phyloP scores from a whole-genome alignment of 306 rosid species.

The Ceratonia siliqua region DNA sequence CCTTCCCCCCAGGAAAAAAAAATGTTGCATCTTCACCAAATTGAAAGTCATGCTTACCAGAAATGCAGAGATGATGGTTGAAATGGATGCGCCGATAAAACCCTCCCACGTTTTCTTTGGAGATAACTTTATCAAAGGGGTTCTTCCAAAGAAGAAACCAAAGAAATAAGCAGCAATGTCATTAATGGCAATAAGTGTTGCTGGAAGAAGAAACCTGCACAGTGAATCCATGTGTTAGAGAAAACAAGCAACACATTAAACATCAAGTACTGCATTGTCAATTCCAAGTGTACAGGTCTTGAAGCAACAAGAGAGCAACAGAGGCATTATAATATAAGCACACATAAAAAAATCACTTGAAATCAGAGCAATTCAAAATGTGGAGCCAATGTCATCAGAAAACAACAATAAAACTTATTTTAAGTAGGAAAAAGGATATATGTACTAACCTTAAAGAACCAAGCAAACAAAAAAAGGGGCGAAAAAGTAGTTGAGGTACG shows the following conservation, averaged over 20 bases:
- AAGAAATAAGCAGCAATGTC: constrained; percentile 92
- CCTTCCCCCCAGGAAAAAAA: neutral
- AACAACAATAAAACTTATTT: neutral
- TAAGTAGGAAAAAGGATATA: neutral
- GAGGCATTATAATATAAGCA: neutral
- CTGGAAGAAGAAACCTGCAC: constrained; percentile 99
- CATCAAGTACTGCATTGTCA: constrained; percentile 18
- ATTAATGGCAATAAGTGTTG: constrained; percentile 87
- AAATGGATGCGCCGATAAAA: constrained; percentile 95
- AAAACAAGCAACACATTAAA: constrained; percentile 20
- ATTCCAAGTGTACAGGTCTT: neutral
- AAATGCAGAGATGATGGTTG: constrained; percentile 93
- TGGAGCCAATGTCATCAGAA: neutral
- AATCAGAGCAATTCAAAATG: neutral
- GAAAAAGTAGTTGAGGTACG: neutral
- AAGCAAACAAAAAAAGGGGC: neutral
- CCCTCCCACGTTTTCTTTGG: constrained; percentile 99
- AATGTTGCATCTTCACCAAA: constrained; percentile 17
- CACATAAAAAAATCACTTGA: neutral
- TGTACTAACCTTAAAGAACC: neutral
- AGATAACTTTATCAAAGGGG: constrained; percentile 95
- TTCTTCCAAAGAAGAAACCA: constrained; percentile 94
- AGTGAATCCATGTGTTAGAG: constrained; percentile 31
- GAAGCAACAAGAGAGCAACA: neutral
- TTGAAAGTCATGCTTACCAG: constrained; percentile 59